Base-by-base conservation (phyloP, 805 yeast species). In the Kluyveromyces siamensis region DNA sequence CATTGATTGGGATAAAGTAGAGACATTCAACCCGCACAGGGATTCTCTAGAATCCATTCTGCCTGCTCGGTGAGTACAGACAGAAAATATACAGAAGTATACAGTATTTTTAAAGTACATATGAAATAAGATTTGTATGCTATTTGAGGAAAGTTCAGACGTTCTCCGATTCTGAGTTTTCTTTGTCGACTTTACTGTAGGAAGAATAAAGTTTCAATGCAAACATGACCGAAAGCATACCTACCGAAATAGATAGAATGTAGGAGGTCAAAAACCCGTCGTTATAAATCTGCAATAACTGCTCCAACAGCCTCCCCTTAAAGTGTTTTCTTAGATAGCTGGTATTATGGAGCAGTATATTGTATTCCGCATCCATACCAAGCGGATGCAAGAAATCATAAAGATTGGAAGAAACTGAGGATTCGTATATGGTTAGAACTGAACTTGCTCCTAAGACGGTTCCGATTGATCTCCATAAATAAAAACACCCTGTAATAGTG, bases 381-480 rank as follows among this genome's bases (percentile, higher is more conserved):
- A 52, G 36, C 1, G 54, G 41, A 16, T 57, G 57, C 62, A 65
- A 68, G 50, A 59, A 71, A 13, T 51, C 54, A 54, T 66, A 59
- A 21, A 74, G 50, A 21, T 63, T 66, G 17, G 50, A 45, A 10
- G 58, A 46, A 41, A 72, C 55, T 7, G 62, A 58, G 41, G 59
- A 60, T 44, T 70, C 70, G 54, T 68, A 73, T 1, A 67, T 50
- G 14, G 69, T 67, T 37, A 74, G 56, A 2, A 72, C 60, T 5
- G 72, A 57, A 6, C 77, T 75, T 2, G 73, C 74, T 44, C 79
- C 79, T 8, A 71, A 51, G 11, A 72, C 75, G 43, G 71, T 69
- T 17, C 79, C 80, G 45, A 73, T 61, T 3, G 80, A 74, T 52
- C 79, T 65, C 66, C 76, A 74, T 46, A 75, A 56, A 51, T 75